Evolutionary conservation across 2,329 filamentous ascomycete species (phyloP).

Genomic region (Colletotrichum neosansevieriae): DNA sequence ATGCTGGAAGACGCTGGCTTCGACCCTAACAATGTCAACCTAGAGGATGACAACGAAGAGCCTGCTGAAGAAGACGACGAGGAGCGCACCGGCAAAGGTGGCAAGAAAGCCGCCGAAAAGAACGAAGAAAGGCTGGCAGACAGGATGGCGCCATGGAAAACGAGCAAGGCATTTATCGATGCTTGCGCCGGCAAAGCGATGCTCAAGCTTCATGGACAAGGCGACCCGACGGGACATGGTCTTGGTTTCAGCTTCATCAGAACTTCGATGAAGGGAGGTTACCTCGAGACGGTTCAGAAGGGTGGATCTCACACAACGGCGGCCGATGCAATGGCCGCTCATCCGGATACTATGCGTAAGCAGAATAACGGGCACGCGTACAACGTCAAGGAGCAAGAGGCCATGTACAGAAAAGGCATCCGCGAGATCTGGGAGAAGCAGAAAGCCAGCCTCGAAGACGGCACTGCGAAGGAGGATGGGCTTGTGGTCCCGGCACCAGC

Average conservation of each 20-base stretch:
- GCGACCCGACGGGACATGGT: slow-evolving; percentile 92
- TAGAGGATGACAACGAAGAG: slow-evolving; percentile 75
- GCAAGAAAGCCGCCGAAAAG: slow-evolving; percentile 63
- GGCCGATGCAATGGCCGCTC: slow-evolving; percentile 88
- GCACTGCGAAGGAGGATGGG: slow-evolving; percentile 74
- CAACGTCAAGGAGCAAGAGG: slow-evolving; percentile 95
- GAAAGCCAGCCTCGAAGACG: slow-evolving; percentile 80
- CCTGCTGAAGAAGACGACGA: slow-evolving; percentile 62
- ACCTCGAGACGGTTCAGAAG: slow-evolving; percentile 79
- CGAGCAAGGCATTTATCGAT: slow-evolving; percentile 95
- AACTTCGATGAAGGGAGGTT: slow-evolving; percentile 98
- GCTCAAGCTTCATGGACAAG: slow-evolving; percentile 93
- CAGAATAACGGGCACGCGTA: slow-evolving; percentile 95
- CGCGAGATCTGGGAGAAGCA: slow-evolving; percentile 93
- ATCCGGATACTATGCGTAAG: slow-evolving; percentile 69
- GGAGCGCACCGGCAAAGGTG: slow-evolving; percentile 53
- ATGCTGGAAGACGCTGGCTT: slow-evolving; percentile 93
- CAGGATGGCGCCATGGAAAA: slow-evolving; percentile 95
- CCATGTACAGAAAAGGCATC: slow-evolving; percentile 91
- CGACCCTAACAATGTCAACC: slow-evolving; percentile 70
- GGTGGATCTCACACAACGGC: slow-evolving; percentile 71
- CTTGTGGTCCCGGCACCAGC: slow-evolving; percentile 67
- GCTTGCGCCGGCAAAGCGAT: slow-evolving; percentile 96
- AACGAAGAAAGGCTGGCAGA: slow-evolving; percentile 81
- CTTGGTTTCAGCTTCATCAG: slow-evolving; percentile 97